phyloP scores from a whole-genome alignment of 2,329 filamentous ascomycete species.

The Aspergillus awamori region DNA sequence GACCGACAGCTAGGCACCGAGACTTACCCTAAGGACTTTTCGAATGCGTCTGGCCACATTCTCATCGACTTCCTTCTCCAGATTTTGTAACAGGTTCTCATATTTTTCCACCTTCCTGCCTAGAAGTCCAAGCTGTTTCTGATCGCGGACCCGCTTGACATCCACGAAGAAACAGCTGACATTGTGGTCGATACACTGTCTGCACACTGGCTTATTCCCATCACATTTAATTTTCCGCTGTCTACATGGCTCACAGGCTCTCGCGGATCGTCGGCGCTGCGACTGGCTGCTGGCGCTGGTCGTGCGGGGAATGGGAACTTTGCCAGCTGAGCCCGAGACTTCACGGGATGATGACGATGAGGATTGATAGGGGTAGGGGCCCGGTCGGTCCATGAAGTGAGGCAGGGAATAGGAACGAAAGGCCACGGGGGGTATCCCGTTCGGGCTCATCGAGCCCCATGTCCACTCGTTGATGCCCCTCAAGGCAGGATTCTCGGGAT shows the following conservation, averaged over 20 bases:
- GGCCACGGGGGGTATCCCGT: constrained; percentile 2
- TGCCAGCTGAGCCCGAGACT: constrained; percentile 12
- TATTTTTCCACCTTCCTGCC: constrained; percentile 30
- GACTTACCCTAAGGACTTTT: constrained; percentile 29
- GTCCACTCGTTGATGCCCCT: constrained; percentile 14
- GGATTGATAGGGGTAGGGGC: constrained; percentile 4
- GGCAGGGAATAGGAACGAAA: constrained; percentile 15
- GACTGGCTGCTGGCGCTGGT: constrained; percentile 19
- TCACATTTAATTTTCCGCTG: constrained; percentile 42
- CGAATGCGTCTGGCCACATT: constrained; percentile 27
- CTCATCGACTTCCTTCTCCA: constrained; percentile 30
- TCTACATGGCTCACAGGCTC: constrained; percentile 41
- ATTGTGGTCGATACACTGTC: constrained; percentile 31
- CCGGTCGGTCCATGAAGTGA: constrained; percentile 2
- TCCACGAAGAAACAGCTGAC: constrained; percentile 35
- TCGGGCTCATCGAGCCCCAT: constrained; percentile 13
- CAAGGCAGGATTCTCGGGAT: background rate
- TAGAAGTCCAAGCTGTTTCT: constrained; percentile 34
- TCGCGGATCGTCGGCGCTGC: constrained; percentile 33
- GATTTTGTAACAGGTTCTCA: constrained; percentile 30
- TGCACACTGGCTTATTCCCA: constrained; percentile 31
- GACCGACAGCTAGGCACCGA: background rate
- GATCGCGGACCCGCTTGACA: constrained; percentile 40
- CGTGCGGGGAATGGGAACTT: constrained; percentile 36
- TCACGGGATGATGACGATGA: constrained; percentile 15